phyloP scores from a whole-genome alignment of 2,329 filamentous ascomycete species.

The Dactylellina parvicollis region DNA sequence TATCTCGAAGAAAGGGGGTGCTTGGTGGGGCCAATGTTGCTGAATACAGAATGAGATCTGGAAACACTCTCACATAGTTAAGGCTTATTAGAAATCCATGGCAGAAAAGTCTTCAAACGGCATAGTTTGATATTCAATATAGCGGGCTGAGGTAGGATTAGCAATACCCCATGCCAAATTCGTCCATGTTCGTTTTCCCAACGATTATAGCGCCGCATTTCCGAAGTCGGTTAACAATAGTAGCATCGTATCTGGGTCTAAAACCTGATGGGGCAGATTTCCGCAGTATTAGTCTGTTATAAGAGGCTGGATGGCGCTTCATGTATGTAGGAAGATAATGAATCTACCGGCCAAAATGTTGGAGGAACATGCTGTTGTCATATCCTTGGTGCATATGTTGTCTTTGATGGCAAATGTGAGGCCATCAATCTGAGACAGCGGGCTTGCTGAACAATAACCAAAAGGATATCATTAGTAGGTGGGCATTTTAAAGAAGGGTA shows the following conservation, averaged over 20 bases:
- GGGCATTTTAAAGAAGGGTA: not conserved
- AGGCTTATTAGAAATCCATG: not conserved
- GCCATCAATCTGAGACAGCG: constrained; percentile 60
- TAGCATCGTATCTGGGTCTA: constrained; percentile 78
- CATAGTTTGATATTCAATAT: not conserved
- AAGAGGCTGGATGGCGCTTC: too few species aligned
- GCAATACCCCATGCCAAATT: constrained; percentile 84
- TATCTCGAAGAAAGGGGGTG: constrained; percentile 63
- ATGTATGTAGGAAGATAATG: not conserved
- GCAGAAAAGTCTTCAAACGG: too few species aligned
- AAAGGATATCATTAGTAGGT: not conserved
- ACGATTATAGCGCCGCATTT: constrained; percentile 71
- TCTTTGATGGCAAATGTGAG: constrained; percentile 75
- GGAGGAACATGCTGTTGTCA: constrained; percentile 86
- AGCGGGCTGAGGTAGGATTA: not conserved
- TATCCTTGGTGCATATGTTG: constrained; percentile 74
- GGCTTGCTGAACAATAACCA: not conserved
- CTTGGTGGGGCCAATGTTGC: constrained; percentile 73
- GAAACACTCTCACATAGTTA: not conserved
- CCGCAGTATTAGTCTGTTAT: constrained; percentile 25
- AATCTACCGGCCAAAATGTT: constrained; percentile 67
- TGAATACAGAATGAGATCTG: constrained; percentile 75
- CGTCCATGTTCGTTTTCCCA: constrained; percentile 92
- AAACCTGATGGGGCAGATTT: constrained; percentile 67
- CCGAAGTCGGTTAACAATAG: constrained; percentile 76